A percentile compares a stretch with the other conserved stretches of the same genome.
Evolutionary conservation across 1,284 basidiomycete species (phyloP).

Genomic region (Trichosporon coremiiforme): DNA sequence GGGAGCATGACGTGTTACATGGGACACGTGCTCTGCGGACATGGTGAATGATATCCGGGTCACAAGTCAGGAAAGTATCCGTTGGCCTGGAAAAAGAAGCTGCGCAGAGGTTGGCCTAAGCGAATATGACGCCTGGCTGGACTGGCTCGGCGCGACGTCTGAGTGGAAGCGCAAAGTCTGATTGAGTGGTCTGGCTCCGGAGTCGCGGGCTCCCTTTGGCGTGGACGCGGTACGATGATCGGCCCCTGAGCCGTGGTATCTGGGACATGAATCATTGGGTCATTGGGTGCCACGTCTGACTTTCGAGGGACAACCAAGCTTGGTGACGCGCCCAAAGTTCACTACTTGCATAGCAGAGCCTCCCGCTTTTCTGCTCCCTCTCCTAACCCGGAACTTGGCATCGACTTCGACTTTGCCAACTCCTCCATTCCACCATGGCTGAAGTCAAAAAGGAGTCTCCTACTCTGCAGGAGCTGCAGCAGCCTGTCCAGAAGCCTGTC

Average conservation of each 20-base stretch:
- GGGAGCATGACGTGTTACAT: not conserved
- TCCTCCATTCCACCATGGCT: constrained; percentile 10
- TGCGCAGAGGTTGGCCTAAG: too few species aligned
- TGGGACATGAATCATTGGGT: not conserved
- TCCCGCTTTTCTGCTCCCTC: constrained; percentile 10
- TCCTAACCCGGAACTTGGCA: not conserved
- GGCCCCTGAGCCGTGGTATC: constrained; percentile 1
- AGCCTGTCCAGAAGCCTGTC: constrained; percentile 13
- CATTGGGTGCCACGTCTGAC: constrained; percentile 17
- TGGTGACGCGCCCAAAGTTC: constrained; percentile 9
- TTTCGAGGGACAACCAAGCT: not conserved
- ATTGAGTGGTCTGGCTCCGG: too few species aligned
- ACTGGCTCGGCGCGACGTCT: too few species aligned
- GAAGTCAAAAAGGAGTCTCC: constrained; percentile 18
- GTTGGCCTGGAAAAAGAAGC: too few species aligned
- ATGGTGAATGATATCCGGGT: not conserved
- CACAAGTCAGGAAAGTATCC: not conserved
- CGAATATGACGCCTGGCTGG: too few species aligned
- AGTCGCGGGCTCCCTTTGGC: too few species aligned
- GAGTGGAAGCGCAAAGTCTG: too few species aligned
- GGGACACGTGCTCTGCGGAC: not conserved
- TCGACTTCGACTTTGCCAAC: constrained; percentile 9
- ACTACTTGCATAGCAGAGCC: not conserved
- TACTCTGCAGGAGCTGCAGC: constrained; percentile 11
- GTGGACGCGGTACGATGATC: not conserved